Evolutionary conservation across 2,329 filamentous ascomycete genomes (phyloP).

Genomic region (Stagonosporopsis chrysanthemi): DNA sequence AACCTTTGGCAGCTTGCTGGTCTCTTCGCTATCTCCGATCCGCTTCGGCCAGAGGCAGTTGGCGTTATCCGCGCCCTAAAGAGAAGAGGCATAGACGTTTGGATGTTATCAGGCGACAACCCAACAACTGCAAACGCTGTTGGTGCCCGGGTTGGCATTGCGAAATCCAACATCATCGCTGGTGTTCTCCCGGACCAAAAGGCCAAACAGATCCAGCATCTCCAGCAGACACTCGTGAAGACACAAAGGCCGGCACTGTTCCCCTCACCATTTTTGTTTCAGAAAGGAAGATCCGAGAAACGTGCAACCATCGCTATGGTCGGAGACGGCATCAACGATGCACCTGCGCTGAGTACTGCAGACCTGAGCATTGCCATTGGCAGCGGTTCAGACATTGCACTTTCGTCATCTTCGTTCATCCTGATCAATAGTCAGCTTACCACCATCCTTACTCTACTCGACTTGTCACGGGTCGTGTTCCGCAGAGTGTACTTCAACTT

Average conservation of each 20-base stretch:
- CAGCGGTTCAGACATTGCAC: constrained; percentile 81
- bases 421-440: constrained; percentile 74
- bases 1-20: constrained; percentile 61
- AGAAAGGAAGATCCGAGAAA: constrained; percentile 12
- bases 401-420: constrained; percentile 83
- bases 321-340: constrained; percentile 87
- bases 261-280: constrained; percentile 24
- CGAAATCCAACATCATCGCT: constrained; percentile 76
- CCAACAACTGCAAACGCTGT: constrained; percentile 82
- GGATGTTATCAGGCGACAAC: constrained; percentile 95
- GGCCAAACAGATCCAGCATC: constrained; percentile 69
- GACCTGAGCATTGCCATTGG: constrained; percentile 86
- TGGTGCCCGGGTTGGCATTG: constrained; percentile 77
- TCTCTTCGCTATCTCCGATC: constrained; percentile 79
- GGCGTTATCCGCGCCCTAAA: constrained; percentile 71
- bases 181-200: constrained; percentile 88
- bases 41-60: constrained; percentile 76
- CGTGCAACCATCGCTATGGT: constrained; percentile 78
- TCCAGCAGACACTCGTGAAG: constrained; percentile 48
- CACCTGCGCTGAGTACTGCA: constrained; percentile 78
- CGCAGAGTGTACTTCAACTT: constrained; percentile 84
- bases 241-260: constrained; percentile 27
- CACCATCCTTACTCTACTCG: constrained; percentile 75
- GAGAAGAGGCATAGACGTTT: constrained; percentile 73
- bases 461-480: constrained; percentile 76